Percentiles rank a stretch among this genome's conserved stretches.
Conservation (phyloP, 2,329 filamentous ascomycete genomes). For the Phialophora verrucosa region DNA sequence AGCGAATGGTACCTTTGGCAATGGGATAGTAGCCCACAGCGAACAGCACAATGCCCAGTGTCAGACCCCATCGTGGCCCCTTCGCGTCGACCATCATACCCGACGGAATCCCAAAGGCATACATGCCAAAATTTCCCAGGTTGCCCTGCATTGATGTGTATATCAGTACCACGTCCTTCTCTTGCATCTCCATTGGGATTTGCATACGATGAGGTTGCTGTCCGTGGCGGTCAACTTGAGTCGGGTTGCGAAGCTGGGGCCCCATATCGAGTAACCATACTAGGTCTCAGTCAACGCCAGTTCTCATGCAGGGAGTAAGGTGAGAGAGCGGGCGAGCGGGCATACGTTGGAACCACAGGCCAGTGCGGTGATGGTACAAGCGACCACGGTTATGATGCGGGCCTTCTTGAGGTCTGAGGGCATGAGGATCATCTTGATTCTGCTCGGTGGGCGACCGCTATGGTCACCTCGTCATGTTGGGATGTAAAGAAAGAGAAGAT, state of each 20-base stretch:
- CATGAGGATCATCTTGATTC: constrained; percentile 21
- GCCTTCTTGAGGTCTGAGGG: constrained; percentile 49
- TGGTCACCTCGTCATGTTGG: constrained; percentile 20
- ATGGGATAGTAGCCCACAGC: constrained; percentile 85
- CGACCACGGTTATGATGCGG: constrained; percentile 80
- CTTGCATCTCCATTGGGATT: constrained; percentile 13
- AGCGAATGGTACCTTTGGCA: constrained; percentile 52
- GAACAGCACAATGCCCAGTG: constrained; percentile 75
- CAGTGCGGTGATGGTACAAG: constrained; percentile 81
- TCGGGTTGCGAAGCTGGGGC: constrained; percentile 87
- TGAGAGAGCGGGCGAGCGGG: constrained; percentile 44
- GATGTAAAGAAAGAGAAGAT: not conserved
- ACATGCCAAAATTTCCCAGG: constrained; percentile 78
- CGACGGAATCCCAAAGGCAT: constrained; percentile 84
- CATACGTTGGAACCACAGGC: constrained; percentile 91
- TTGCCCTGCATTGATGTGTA: constrained; percentile 54
- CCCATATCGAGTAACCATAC: constrained; percentile 99
- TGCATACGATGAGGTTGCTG: constrained; percentile 81
- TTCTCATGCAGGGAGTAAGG: not conserved
- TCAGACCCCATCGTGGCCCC: constrained; percentile 78
- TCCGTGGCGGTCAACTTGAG: constrained; percentile 89
- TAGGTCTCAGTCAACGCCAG: constrained; percentile 47
- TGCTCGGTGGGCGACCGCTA: constrained; percentile 1
- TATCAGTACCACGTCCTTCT: constrained; percentile 23
- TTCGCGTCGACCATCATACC: constrained; percentile 84